Percentiles rank a stretch among this genome's conserved stretches.
Conservation (phyloP, 768 basidiomycete species). For the Floccularia luteovirens region DNA sequence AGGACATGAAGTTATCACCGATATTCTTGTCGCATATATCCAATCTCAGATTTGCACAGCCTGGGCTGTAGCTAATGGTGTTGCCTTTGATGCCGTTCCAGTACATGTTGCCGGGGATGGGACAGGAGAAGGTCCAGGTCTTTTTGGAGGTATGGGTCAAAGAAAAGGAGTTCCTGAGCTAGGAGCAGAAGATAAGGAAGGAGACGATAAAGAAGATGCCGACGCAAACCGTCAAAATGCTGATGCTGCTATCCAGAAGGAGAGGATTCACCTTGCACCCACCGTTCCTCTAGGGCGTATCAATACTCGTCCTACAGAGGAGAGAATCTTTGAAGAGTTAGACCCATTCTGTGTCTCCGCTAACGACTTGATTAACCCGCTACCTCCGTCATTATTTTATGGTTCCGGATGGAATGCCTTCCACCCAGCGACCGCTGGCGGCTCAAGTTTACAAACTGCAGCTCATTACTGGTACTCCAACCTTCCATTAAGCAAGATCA, state of each 20-base stretch:
- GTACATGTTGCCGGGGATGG: slow-evolving; percentile 29
- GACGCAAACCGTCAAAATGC: slow-evolving; percentile 18
- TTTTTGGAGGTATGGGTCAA: slow-evolving; percentile 82
- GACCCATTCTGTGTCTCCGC: slow-evolving; percentile 90
- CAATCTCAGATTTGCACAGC: slow-evolving; percentile 83
- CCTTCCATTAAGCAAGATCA: slow-evolving; percentile 71
- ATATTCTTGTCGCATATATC: slow-evolving; percentile 87
- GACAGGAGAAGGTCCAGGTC: slow-evolving; percentile 40
- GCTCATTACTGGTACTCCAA: slow-evolving; percentile 93
- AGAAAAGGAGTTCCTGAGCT: slow-evolving; percentile 69
- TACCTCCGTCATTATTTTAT: slow-evolving; percentile 90
- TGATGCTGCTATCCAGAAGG: slow-evolving; percentile 8
- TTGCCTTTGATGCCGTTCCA: slow-evolving; percentile 52
- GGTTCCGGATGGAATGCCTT: slow-evolving; percentile 86
- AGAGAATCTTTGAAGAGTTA: slow-evolving; percentile 71
- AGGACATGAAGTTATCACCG: slow-evolving; percentile 86
- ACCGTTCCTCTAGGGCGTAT: slow-evolving; percentile 71
- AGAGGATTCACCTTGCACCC: slow-evolving; percentile 23
- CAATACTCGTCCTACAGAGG: slow-evolving; percentile 48
- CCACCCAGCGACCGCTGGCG: slow-evolving; percentile 46
- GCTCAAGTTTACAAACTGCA: slow-evolving; percentile 41
- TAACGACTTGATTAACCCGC: slow-evolving; percentile 96
- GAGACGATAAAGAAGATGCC: slow-evolving; percentile 15
- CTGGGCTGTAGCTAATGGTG: slow-evolving; percentile 70
- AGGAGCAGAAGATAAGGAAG: slow-evolving; percentile 20